Percentiles rank a stretch among this genome's conserved stretches.
phyloP scores from a whole-genome alignment of 2,329 filamentous ascomycete species.

The Bipolaris bicolor region DNA sequence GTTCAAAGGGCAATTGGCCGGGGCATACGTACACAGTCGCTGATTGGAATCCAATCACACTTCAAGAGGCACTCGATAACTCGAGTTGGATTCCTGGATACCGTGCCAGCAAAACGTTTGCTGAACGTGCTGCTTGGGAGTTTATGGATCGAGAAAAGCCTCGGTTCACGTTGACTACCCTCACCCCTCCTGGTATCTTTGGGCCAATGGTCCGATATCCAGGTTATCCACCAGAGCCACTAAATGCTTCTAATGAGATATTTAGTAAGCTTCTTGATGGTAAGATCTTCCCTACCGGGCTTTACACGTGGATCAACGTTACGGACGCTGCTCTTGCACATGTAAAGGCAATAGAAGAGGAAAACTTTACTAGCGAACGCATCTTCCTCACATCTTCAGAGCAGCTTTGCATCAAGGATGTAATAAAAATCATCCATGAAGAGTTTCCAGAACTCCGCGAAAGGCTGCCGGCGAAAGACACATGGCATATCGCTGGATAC shows the following conservation, averaged over 20 bases:
- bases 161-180: constrained; percentile 52
- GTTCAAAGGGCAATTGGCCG: constrained; percentile 44
- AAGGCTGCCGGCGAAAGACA: constrained; percentile 46
- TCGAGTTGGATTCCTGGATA: constrained; percentile 44
- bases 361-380: constrained; percentile 62
- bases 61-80: constrained; percentile 50
- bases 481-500: background rate
- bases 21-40: constrained; percentile 55
- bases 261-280: constrained; percentile 45
- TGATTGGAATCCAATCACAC: constrained; percentile 62
- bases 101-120: constrained; percentile 63
- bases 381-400: constrained; percentile 60
- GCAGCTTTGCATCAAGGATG: constrained; percentile 63
- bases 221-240: constrained; percentile 56
- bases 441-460: constrained; percentile 57
- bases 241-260: constrained; percentile 69
- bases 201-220: constrained; percentile 58
- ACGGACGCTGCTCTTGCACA: constrained; percentile 64
- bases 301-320: constrained; percentile 45
- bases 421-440: constrained; percentile 60
- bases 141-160: constrained; percentile 54
- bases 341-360: constrained; percentile 59
- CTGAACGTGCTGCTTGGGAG: constrained; percentile 56
- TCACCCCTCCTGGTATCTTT: constrained; percentile 53
- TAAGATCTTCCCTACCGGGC: constrained; percentile 46